phyloP scores from a whole-genome alignment of 768 basidiomycete genomes.

The Dictyophora rubrovolvata region DNA sequence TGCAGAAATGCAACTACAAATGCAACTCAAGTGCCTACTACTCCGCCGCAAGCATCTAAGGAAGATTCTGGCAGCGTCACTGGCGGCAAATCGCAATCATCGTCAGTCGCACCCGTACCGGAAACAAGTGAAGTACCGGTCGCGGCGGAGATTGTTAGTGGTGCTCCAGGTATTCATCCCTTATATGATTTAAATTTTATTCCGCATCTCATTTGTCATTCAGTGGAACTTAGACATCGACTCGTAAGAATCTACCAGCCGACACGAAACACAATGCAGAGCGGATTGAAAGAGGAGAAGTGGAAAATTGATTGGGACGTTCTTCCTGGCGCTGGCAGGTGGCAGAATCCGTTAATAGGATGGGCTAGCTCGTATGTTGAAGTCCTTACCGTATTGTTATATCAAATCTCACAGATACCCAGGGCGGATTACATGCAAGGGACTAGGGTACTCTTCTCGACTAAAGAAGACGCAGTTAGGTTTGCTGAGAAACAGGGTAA shows the following conservation, averaged over 20 bases:
- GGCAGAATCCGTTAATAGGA: conserved; percentile 99
- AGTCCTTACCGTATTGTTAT: not conserved
- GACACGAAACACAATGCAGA: conserved; percentile 91
- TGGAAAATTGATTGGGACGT: conserved; percentile 96
- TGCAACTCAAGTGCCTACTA: not conserved
- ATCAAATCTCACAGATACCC: not conserved
- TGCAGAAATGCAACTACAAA: not conserved
- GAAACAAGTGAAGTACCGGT: conserved; percentile 41
- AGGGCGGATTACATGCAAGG: conserved; percentile 97
- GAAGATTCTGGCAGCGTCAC: not conserved
- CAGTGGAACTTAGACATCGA: conserved; percentile 79
- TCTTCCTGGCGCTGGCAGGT: conserved; percentile 79
- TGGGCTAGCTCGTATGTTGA: conserved; percentile 81
- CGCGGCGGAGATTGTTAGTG: conserved; percentile 75
- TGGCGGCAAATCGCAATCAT: not conserved
- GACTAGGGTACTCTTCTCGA: conserved; percentile 70
- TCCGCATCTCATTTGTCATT: not conserved
- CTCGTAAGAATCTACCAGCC: conserved; percentile 89
- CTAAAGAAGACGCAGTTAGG: conserved; percentile 84
- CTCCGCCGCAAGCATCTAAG: not conserved
- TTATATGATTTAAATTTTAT: not conserved
- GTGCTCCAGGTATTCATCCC: conserved; percentile 57
- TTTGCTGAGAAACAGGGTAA: conserved; percentile 96
- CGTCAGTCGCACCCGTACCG: conserved; percentile 2
- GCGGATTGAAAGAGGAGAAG: conserved; percentile 74